phyloP scores from a whole-genome alignment of 768 basidiomycete species.

The Rhodotorula taiwanensis region DNA sequence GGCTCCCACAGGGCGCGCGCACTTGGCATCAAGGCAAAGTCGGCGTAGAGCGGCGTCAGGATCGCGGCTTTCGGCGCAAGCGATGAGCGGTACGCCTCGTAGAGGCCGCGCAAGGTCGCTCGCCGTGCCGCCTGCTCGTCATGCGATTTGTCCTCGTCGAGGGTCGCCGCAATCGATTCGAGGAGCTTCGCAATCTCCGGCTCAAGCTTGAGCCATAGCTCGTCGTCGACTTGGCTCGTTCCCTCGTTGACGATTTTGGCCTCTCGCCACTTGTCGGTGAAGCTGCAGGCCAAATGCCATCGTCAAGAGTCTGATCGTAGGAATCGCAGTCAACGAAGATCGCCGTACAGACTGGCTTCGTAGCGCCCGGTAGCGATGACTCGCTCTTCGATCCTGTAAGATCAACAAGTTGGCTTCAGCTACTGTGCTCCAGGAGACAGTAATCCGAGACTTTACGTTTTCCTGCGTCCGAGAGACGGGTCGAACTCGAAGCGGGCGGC shows the following conservation, averaged over 20 bases:
- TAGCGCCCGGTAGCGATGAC: not conserved
- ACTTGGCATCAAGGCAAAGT: slow-evolving; percentile 3
- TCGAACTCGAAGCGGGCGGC: too few relatives aligned
- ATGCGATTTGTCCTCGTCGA: rapidly evolving
- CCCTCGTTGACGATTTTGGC: not conserved
- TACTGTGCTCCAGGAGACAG: too few relatives aligned
- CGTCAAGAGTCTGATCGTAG: not conserved
- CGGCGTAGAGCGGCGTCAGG: slow-evolving; percentile 9
- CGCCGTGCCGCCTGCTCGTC: not conserved
- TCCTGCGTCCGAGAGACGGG: too few relatives aligned
- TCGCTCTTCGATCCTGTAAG: slow-evolving; percentile 1
- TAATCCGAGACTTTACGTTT: not conserved
- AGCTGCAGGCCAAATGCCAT: not conserved
- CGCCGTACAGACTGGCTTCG: not conserved
- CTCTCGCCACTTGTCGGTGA: not conserved
- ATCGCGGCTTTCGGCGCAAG: not conserved
- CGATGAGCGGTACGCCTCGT: not conserved
- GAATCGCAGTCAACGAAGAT: not conserved
- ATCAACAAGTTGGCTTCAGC: not conserved
- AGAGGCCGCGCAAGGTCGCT: not conserved
- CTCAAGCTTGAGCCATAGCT: not conserved
- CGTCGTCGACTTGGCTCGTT: not conserved
- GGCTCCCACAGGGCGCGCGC: slow-evolving; percentile 1
- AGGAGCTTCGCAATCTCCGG: slow-evolving; percentile 3
- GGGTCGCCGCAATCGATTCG: not conserved